Evolutionary conservation across 352 stramenopile species (phyloP), one percentile per base, ranked within the genome.

Genomic region (Stramenopiles sp.): DNA sequence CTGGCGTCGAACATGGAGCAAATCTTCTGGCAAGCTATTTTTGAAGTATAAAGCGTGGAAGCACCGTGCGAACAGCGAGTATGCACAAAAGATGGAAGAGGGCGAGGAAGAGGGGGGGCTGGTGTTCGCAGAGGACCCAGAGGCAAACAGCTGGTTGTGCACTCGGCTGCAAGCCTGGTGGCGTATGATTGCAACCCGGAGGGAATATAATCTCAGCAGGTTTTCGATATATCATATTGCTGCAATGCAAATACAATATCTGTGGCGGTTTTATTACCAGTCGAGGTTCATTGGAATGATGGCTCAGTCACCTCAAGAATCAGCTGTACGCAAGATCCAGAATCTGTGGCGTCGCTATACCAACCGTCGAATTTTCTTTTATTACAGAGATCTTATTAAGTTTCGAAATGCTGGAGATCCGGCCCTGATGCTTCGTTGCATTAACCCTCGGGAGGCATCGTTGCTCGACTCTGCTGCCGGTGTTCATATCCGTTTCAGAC

Each of bases 181-280:
- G 49, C 80, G 83, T n/a, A 88, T 83, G 75, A 75, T 85, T 74
- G 68, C 77, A 18, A 74, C 81, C 1, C 82, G 78, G 30, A 87
- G 82, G 81, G 49, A 78, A 33, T 85, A 82, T 74, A 77, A 69
- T 6, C 77, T 87, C 37, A 77, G 87, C 68, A 80, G 82, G 4
- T 88, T 86, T 36, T 79, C 84, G 0, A 63, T 92, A 35, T 94
- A 92, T 75, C 84, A 90, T 77, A 92, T 93, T 43, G 87, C 87
- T 0, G 88, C 88, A 1, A 76, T 92, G 68, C 84, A 93, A 74
- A 85, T 93, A 30, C 85, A 91, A 12, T 76, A 48, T 73, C 74
- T 89, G 73, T 83, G 84, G 68, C 79, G 79, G 3, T 74, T 80
- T n/a, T 74, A n/a, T 68, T 63, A 0, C 18, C 82, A 25, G 6